Percentiles rank a stretch among this genome's conserved stretches.
phyloP scores from a whole-genome alignment of 2,329 filamentous ascomycete species.

The Alternaria ethzedia region DNA sequence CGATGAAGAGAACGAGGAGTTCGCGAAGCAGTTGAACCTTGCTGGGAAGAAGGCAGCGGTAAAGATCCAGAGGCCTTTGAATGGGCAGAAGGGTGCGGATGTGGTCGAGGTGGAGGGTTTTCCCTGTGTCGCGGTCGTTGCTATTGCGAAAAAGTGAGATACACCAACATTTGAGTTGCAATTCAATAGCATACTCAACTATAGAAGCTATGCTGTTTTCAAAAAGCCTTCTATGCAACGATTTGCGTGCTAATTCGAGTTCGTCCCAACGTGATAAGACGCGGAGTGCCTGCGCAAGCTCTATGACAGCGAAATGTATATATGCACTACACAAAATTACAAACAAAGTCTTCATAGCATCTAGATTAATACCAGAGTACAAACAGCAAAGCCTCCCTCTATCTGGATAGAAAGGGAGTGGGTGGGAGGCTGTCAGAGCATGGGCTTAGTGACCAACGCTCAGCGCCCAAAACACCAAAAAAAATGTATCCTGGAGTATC shows the following conservation, averaged over 20 bases:
- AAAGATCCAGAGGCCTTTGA: neutral
- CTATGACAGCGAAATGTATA: neutral
- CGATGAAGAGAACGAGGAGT: constrained; percentile 6
- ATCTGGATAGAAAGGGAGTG: neutral
- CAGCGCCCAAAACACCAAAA: constrained; percentile 11
- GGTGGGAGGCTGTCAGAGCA: neutral
- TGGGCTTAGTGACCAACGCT: neutral
- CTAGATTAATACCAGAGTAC: neutral
- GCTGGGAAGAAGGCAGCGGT: neutral
- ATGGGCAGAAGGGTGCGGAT: constrained; percentile 3
- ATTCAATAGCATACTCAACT: neutral
- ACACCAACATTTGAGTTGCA: neutral
- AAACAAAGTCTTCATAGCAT: neutral
- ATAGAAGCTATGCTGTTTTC: rapidly evolving
- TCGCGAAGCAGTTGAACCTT: constrained; percentile 1
- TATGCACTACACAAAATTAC: neutral
- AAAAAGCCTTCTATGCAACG: neutral
- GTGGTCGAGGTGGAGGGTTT: constrained; percentile 11
- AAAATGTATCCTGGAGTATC: constrained; percentile 28
- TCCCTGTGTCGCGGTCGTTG: constrained; percentile 11
- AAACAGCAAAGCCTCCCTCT: neutral
- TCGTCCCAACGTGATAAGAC: neutral
- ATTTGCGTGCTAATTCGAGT: neutral
- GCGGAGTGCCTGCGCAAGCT: neutral
- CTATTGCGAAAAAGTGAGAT: constrained; percentile 12